These are phyloP conservation scores for Kwoniella shivajii DNA, from an alignment of 1,284 basidiomycete species.

Conservation along the genomic window DNA sequence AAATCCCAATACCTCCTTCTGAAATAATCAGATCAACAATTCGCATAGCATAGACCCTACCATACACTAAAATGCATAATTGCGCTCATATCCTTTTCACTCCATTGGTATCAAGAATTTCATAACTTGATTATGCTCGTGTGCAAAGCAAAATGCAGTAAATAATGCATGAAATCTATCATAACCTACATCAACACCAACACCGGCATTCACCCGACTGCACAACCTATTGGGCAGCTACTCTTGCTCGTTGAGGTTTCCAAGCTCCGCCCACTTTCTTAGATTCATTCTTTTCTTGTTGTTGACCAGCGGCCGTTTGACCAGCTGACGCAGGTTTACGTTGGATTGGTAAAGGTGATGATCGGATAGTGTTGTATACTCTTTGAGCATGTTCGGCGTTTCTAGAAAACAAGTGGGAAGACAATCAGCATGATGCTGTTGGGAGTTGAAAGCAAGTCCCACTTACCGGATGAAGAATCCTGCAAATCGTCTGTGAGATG, in stretches of 20 bases:
- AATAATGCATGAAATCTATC: not conserved
- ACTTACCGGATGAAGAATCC: constrained; percentile 86
- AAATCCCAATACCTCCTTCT: constrained; percentile 2
- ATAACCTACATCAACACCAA: no score
- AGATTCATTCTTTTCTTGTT: not conserved
- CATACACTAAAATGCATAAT: not conserved
- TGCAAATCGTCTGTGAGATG: constrained; percentile 86
- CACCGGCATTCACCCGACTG: no score
- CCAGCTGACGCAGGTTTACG: constrained; percentile 22
- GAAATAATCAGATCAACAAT: not conserved
- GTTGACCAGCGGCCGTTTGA: not conserved
- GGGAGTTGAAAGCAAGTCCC: not conserved
- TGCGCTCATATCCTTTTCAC: no score
- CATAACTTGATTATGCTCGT: not conserved
- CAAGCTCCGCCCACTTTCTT: constrained; percentile 1
- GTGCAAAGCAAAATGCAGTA: not conserved
- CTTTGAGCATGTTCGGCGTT: constrained; percentile 87
- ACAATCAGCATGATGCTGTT: not conserved
- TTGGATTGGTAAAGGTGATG: constrained; percentile 64
- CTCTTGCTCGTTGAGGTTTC: constrained; percentile 10
- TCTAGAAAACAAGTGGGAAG: constrained; percentile 11
- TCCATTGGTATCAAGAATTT: not conserved
- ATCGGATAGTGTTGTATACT: constrained; percentile 74
- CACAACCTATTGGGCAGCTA: constrained; percentile 10
- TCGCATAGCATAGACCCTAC: constrained; percentile 1